phyloP scores from a whole-genome alignment of 768 basidiomycete genomes.

The Sporobolomyces pararoseus region DNA sequence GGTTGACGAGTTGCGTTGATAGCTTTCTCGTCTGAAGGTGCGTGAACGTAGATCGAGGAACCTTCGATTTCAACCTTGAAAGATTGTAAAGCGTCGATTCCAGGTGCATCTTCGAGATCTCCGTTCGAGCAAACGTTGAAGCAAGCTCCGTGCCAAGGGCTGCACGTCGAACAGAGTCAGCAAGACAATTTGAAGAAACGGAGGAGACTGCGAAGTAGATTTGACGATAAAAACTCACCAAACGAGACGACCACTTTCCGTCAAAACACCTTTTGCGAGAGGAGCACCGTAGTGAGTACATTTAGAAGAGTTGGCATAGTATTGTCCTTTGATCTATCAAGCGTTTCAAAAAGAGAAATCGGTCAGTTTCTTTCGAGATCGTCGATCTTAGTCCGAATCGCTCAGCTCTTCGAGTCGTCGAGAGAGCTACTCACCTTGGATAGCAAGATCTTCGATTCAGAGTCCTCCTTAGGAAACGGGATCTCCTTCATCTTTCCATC shows the following conservation, averaged over 20 bases:
- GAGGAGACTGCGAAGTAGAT: slow-evolving; percentile 40
- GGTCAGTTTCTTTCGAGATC: not conserved
- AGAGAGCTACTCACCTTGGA: slow-evolving; percentile 52
- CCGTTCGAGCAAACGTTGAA: slow-evolving; percentile 74
- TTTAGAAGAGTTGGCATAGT: slow-evolving; percentile 62
- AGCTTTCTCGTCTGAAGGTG: slow-evolving; percentile 24
- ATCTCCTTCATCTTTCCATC: slow-evolving; percentile 82
- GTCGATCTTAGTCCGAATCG: not conserved
- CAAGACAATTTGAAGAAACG: not conserved
- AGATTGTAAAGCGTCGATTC: slow-evolving; percentile 70
- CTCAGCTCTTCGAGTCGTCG: not conserved
- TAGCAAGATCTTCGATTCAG: slow-evolving; percentile 70
- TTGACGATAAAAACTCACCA: slow-evolving; percentile 54
- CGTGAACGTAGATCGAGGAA: slow-evolving; percentile 35
- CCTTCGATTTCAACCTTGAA: slow-evolving; percentile 55
- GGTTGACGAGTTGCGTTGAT: slow-evolving; percentile 22
- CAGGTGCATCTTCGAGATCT: slow-evolving; percentile 88
- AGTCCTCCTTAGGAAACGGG: slow-evolving; percentile 55
- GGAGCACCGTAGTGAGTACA: slow-evolving; percentile 93
- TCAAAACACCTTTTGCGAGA: slow-evolving; percentile 72
- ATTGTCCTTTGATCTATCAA: slow-evolving; percentile 62
- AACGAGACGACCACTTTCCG: slow-evolving; percentile 70
- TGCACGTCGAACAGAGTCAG: slow-evolving; percentile 43
- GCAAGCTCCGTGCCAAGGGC: slow-evolving; percentile 89
- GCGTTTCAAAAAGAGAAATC: too few species aligned